Conservation (phyloP, 148 eudicot species). For the Persicaria tinctoria region DNA sequence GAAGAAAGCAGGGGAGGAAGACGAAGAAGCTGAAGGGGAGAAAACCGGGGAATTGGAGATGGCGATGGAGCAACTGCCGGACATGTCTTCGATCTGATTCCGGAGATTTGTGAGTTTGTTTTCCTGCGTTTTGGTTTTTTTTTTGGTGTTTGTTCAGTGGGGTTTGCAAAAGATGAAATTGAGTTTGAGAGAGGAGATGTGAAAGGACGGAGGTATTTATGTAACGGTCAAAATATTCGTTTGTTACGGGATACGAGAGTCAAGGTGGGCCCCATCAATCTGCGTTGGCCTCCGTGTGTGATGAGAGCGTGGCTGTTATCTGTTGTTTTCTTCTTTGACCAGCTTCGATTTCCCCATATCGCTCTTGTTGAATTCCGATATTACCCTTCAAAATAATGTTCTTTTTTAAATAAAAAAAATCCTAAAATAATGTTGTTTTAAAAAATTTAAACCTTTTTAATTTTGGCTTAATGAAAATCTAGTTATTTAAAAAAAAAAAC, state of each 20-base stretch:
- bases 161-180: neutral
- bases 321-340: constrained; percentile 13
- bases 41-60: constrained; percentile 64
- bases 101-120: neutral
- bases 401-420: too few species aligned
- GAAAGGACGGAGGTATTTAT: neutral
- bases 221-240: constrained; percentile 8
- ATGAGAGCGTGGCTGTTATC: constrained; percentile 6
- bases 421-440: too few species aligned
- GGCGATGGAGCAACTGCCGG: constrained; percentile 35
- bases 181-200: neutral
- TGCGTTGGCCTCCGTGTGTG: constrained; percentile 10
- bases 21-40: constrained; percentile 39
- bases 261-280: constrained; percentile 1
- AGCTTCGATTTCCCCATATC: neutral
- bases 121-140: neutral
- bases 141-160: constrained; percentile 1
- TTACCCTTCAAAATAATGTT: constrained; percentile 1
- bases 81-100: neutral
- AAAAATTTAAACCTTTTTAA: too few species aligned
- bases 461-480: too few species aligned
- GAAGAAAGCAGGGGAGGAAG: constrained; percentile 26
- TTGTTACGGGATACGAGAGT: neutral
- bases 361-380: neutral
- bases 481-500: too few species aligned